Evolutionary conservation across 805 yeast genomes (phyloP).

Genomic region (Candida pini): DNA sequence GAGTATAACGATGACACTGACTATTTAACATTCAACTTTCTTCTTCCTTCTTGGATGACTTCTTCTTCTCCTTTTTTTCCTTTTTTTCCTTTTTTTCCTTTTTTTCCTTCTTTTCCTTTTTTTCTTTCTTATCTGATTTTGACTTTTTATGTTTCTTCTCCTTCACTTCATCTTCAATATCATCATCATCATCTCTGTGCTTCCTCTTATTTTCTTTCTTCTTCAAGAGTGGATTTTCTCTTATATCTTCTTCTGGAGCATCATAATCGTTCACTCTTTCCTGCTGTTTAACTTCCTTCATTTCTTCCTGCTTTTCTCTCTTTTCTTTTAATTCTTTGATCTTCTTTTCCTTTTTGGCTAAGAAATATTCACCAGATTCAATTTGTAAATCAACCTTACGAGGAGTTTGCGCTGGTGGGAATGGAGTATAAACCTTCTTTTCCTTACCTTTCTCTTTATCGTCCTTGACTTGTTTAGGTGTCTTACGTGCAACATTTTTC

Average conservation of each 20-base stretch:
- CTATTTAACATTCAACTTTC: constrained; percentile 2
- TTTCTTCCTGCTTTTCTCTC: constrained; percentile 70
- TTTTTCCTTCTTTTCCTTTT: constrained; percentile 11
- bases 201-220: constrained; percentile 14
- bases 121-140: constrained; percentile 8
- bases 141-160: constrained; percentile 22
- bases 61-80: constrained; percentile 4
- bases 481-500: constrained; percentile 91
- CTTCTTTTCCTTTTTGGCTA: constrained; percentile 80
- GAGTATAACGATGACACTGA: neutral
- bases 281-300: constrained; percentile 54
- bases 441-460: constrained; percentile 37
- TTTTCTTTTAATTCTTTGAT: constrained; percentile 67
- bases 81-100: constrained; percentile 8
- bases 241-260: constrained; percentile 71
- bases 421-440: constrained; percentile 88
- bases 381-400: constrained; percentile 96
- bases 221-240: constrained; percentile 31
- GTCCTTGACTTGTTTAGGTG: constrained; percentile 61
- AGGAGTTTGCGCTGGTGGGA: constrained; percentile 97
- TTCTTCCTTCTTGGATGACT: neutral
- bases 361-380: constrained; percentile 97
- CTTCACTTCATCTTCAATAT: constrained; percentile 26
- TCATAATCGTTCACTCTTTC: constrained; percentile 74
- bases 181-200: constrained; percentile 19